A percentile compares a stretch with the other conserved stretches of the same genome.
These are phyloP conservation scores for Lignosus rhinocerotis DNA, from an alignment of 1,284 basidiomycete genomes.

Conservation along the genomic window DNA sequence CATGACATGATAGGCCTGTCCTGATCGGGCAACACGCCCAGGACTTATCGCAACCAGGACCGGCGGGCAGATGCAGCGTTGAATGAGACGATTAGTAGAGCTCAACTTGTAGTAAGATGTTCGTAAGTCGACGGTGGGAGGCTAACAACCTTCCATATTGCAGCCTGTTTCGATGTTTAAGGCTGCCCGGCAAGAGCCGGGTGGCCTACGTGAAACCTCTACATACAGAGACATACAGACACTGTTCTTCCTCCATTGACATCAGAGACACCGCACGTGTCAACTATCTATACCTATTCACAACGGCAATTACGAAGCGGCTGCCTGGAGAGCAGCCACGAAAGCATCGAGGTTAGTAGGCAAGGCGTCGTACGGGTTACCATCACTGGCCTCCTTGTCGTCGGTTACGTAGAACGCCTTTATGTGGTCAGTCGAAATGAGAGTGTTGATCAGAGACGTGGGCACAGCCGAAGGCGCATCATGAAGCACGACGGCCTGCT, in stretches of 20 bases:
- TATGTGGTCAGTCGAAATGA: slow-evolving; percentile 33
- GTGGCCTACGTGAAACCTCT: no score
- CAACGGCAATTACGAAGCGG: background rate
- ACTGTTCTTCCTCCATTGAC: no score
- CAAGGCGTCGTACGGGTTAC: slow-evolving; percentile 26
- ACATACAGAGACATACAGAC: no score
- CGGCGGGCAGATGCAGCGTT: background rate
- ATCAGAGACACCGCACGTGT: no score
- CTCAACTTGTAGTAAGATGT: background rate
- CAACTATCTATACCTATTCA: background rate
- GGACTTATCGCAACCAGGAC: slow-evolving; percentile 1
- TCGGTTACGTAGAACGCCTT: slow-evolving; percentile 43
- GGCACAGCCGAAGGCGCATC: slow-evolving; percentile 33
- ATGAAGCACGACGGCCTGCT: slow-evolving; percentile 31
- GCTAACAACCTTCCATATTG: no score
- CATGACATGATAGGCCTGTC: slow-evolving; percentile 17
- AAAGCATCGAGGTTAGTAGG: slow-evolving; percentile 23
- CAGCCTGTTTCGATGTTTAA: no score
- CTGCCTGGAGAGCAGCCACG: slow-evolving; percentile 16
- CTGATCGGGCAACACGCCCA: slow-evolving; percentile 16
- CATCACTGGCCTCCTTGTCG: slow-evolving; percentile 23
- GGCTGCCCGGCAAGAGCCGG: no score
- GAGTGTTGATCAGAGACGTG: slow-evolving; percentile 37
- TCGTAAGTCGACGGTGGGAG: no score
- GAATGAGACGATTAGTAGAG: background rate